Evolutionary conservation across 2,329 filamentous ascomycete species (phyloP), one percentile per base, ranked within the genome.

Genomic region (Botrytis fabae): DNA sequence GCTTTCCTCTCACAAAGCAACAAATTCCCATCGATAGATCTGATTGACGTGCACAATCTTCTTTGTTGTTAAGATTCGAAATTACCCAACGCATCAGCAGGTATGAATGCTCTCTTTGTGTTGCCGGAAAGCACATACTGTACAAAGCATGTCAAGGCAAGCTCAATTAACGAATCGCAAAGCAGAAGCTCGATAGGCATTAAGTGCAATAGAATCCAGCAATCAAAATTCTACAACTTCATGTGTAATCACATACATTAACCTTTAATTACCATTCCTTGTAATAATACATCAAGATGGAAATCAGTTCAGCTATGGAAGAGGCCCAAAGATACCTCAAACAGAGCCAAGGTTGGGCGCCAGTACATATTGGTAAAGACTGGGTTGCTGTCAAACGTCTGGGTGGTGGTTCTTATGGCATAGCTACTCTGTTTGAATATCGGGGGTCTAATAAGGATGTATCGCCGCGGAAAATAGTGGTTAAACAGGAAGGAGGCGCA

Each of bases 391-490:
- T n/a, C 42, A 71, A 20, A 16, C 48, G 40, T 61, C 35, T 71
- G 20, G 69, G 69, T 10, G 59, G n/a, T 18, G 69, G 69, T 25
- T 7, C 44, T 4, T 71, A 71, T 65, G 69, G 69, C 20, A 65
- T 71, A 35, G 69, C 69, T 32, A 40, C 59, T 18, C 69, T 65
- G 16, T 71, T 71, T 32, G 69, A 54, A 51, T 71, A 71, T 54
- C 25, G 35, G 6, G 69, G 69, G 32, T 2, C 32, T 7, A 22
- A 71, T 22, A 25, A 8, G 20, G 22, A 64, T 25, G 59, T 71
- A 6, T 28, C 18, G 18, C 69, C 59, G 32, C 69, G 59, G 7
- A 6, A 51, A 10, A 18, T 71, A 2, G 69, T 71, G 35, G 69
- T 71, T 12, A 71, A 71, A 25, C 69, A 71, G 61, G 69, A 71